Evolutionary conservation across 441 rosid genomes (phyloP), one percentile per base, ranked within the genome.

Genomic region (Pelargonium fulgidum): DNA sequence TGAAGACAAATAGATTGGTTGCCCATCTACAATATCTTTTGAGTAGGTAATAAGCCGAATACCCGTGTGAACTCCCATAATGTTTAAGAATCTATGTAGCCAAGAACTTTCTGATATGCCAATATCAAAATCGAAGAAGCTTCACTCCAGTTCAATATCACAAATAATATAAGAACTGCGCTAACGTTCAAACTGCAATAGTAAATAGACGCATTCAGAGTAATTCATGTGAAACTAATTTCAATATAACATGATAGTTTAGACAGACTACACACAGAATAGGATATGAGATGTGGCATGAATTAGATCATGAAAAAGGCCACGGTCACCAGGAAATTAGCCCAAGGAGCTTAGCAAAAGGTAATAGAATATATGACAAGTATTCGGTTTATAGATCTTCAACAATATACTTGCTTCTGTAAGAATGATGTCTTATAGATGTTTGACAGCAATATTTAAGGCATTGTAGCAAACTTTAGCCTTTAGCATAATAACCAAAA

Each of bases 11-110:
- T 78, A 85, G 8, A 88, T 63, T 9, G 96, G 92, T 75, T 86
- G 81, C 17, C 96, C 90, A 70, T 84, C 89, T 50, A 84, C 82
- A 72, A 94, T 93, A 79, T 91, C 97, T 70, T 86, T 80, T n/a
- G 91, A 82, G 79, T 88, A 92, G 16, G 90, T 68, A 68, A 94
- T 85, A 26, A 87, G 94, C 77, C 66, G 81, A 66, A 75, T 45
- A 48, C 82, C 62, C 58, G 80, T 70, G 29, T 47, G 80, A 67
- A 84, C 74, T 26, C 58, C 78, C 87, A 78, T 70, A 70, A 41
- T 64, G 3, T 24, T 24, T 9, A 20, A 17, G 67, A 0, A 14
- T 16, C 20, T 39, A 64, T 6, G 22, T 12, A 39, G 14, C 45
- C 26, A 36, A 7, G 10, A 59, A 24, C 11, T 4, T 7, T 14